A percentile compares a stretch with the other conserved stretches of the same genome.
phyloP scores from a whole-genome alignment of 768 basidiomycete species.

The Boletus subcaerulescens region DNA sequence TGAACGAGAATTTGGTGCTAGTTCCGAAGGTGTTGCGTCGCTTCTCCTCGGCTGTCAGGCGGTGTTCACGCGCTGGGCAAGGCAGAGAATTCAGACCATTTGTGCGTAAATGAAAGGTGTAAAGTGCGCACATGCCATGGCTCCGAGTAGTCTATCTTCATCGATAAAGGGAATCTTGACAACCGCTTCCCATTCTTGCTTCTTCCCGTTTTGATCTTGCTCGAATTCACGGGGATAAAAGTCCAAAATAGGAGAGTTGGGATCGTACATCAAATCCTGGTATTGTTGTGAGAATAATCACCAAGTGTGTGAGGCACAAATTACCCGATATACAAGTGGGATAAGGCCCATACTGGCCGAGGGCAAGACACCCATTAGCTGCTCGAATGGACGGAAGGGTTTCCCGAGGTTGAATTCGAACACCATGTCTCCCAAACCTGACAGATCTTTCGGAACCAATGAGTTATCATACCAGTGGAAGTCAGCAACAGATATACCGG shows the following conservation, averaged over 20 bases:
- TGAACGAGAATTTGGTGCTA: slow-evolving; percentile 76
- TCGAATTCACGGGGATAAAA: slow-evolving; percentile 95
- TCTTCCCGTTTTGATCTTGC: slow-evolving; percentile 95
- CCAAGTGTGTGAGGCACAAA: not conserved
- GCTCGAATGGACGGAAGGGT: slow-evolving; percentile 92
- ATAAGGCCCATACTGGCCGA: slow-evolving; percentile 87
- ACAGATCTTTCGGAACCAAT: slow-evolving; percentile 44
- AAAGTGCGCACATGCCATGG: slow-evolving; percentile 65
- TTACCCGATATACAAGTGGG: slow-evolving; percentile 79
- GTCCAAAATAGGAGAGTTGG: slow-evolving; percentile 83
- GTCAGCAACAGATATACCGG: slow-evolving; percentile 51
- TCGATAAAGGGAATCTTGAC: slow-evolving; percentile 99
- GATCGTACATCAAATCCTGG: slow-evolving; percentile 86
- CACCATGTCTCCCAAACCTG: slow-evolving; percentile 66
- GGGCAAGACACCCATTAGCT: slow-evolving; percentile 97
- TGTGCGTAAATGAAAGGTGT: not conserved
- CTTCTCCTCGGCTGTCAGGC: slow-evolving; percentile 72
- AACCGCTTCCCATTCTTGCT: slow-evolving; percentile 97
- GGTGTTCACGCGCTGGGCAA: slow-evolving; percentile 66
- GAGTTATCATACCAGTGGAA: not conserved
- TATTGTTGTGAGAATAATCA: not conserved
- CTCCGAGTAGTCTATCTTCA: slow-evolving; percentile 66
- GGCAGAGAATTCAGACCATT: not conserved
- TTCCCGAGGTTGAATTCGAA: slow-evolving; percentile 84
- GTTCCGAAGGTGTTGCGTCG: slow-evolving; percentile 74